Percentiles rank a stretch among this genome's conserved stretches.
Conservation (phyloP, 345 rosid genomes). For the Citrus australasica region DNA sequence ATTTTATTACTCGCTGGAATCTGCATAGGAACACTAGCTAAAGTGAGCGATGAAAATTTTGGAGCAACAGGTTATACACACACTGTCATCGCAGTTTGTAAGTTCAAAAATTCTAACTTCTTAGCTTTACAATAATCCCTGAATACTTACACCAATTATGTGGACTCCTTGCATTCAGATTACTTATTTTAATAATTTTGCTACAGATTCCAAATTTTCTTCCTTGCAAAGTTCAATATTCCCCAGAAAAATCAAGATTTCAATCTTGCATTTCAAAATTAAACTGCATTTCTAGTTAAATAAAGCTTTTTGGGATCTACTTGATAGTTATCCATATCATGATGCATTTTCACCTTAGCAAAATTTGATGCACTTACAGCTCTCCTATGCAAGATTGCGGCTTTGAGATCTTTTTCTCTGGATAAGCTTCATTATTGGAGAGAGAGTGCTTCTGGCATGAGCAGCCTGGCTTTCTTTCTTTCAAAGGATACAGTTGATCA, state of each 20-base stretch:
- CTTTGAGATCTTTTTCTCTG: slow-evolving; percentile 82
- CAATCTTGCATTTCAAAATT: no score
- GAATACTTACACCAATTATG: background rate
- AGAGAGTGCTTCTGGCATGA: slow-evolving; percentile 94
- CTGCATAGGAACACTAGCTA: slow-evolving; percentile 95
- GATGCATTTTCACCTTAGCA: background rate
- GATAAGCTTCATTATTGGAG: slow-evolving; percentile 97
- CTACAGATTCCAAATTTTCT: background rate
- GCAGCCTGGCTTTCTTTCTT: slow-evolving; percentile 87
- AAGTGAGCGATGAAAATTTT: slow-evolving; percentile 97
- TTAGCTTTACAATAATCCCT: background rate
- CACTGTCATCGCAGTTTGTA: slow-evolving; percentile 95
- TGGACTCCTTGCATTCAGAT: background rate
- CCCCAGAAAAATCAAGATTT: no score
- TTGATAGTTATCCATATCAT: background rate
- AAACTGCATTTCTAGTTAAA: background rate
- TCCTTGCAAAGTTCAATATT: background rate
- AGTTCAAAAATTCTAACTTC: slow-evolving; percentile 32
- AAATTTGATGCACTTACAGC: slow-evolving; percentile 47
- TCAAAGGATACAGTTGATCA: slow-evolving; percentile 92
- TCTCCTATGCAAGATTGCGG: slow-evolving; percentile 87
- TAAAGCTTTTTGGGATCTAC: background rate
- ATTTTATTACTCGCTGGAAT: slow-evolving; percentile 91
- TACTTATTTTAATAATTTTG: background rate
- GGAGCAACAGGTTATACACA: slow-evolving; percentile 89